These are phyloP conservation scores for Bipolaris bicolor DNA, from an alignment of 2,329 filamentous ascomycete genomes.

Conservation along the genomic window DNA sequence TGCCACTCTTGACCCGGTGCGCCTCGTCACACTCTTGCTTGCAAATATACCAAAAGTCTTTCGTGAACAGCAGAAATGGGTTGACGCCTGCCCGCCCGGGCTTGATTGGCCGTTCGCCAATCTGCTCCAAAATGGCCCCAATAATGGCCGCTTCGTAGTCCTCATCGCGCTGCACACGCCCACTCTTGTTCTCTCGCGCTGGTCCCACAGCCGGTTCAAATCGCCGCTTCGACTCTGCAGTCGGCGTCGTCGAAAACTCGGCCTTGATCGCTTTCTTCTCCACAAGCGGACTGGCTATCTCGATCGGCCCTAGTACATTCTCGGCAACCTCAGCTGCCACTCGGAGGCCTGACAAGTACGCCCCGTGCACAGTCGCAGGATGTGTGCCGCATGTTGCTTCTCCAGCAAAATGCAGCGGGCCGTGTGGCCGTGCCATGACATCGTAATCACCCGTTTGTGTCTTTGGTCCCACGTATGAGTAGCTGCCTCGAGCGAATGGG, in stretches of 20 bases:
- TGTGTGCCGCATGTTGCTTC: slow-evolving; percentile 96
- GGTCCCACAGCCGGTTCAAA: slow-evolving; percentile 24
- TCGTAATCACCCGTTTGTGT: slow-evolving; percentile 91
- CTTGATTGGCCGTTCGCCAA: slow-evolving; percentile 77
- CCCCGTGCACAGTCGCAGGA: slow-evolving; percentile 95
- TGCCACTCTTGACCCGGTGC: slow-evolving; percentile 68
- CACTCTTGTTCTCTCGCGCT: slow-evolving; percentile 27
- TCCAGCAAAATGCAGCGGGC: slow-evolving; percentile 91
- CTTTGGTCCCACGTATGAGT: slow-evolving; percentile 87
- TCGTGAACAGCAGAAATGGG: slow-evolving; percentile 89
- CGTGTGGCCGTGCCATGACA: slow-evolving; percentile 81
- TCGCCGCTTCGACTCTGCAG: slow-evolving; percentile 34
- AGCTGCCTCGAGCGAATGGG: slow-evolving; percentile 89
- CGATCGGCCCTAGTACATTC: slow-evolving; percentile 78
- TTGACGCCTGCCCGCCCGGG: slow-evolving; percentile 79
- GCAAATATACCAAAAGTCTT: slow-evolving; percentile 68
- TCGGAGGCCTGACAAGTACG: slow-evolving; percentile 89
- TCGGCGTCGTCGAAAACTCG: slow-evolving; percentile 25
- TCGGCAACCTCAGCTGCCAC: slow-evolving; percentile 87
- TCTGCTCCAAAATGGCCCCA: slow-evolving; percentile 61
- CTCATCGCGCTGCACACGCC: slow-evolving; percentile 40
- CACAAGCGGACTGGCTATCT: slow-evolving; percentile 75
- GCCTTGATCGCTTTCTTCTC: slow-evolving; percentile 59
- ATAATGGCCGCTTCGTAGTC: slow-evolving; percentile 65
- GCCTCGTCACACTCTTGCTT: slow-evolving; percentile 71